Evolutionary conservation across 1,139 yeast genomes (phyloP), one percentile per base, ranked within the genome.

Genomic region (Diutina ranongensis): DNA sequence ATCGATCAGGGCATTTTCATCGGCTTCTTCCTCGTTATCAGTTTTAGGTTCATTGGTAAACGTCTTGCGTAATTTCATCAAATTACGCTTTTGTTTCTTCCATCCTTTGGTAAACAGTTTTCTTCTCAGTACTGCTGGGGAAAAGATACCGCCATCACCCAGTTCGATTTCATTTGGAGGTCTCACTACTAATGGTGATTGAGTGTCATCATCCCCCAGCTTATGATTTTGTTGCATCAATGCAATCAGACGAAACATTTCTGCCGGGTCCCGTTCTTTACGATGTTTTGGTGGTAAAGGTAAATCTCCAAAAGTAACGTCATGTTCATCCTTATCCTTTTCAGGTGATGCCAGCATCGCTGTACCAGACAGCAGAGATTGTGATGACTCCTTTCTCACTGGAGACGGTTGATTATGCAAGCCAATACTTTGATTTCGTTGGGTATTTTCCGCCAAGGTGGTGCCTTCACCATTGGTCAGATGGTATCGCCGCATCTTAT

Each of bases 171-270:
- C 94, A 35, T 79, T 76, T 1, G 96, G 97, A 2, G 94, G 80
- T 52, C 76, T 76, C 47, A 88, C 83, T 12, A 84, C 78, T 45
- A 89, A 65, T 0, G 42, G 42, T 32, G 94, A 88, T 10, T 95
- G 96, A 2, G 89, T 96, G 34, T 80, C 81, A 31, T 79, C 80
- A n/a, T 25, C 28, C 28, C 28, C 28, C 12, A 56, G 51, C 8
- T 51, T 49, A 35, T 73, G 73, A 45, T 70, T 68, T 32, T 20
- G 42, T 55, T 80, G 82, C 62, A 87, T 67, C 80, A 86, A 79
- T 45, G 86, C 81, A 52, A 87, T 83, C 1, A 95, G 86, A 63
- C 83, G 72, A 57, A 71, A 82, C 80, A 88, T 82, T 57, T 88
- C 96, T 45, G 83, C 78, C 1, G 96, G 96, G 32, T 80, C 80